These are phyloP conservation scores for Coemansia sp. DNA, from an alignment of 192 early-diverging fungal genomes.

Conservation along the genomic window DNA sequence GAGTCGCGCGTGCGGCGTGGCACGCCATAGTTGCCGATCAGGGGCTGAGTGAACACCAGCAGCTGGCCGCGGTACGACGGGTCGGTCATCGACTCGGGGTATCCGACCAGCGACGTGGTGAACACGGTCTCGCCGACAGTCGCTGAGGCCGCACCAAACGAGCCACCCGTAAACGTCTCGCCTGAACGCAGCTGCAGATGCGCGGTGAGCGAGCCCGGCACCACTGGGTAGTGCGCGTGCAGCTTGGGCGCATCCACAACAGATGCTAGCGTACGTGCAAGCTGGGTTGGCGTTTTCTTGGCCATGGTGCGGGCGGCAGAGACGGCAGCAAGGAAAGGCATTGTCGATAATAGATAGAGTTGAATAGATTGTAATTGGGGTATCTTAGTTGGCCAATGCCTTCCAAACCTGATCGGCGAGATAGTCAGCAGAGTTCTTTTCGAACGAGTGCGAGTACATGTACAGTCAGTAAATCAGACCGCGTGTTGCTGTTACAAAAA, in stretches of 20 bases:
- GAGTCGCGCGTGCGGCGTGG: constrained; percentile 70
- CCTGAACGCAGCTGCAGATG: constrained; percentile 78
- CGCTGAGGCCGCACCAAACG: constrained; percentile 77
- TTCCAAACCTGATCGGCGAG: constrained; percentile 76
- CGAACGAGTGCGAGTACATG: constrained; percentile 81
- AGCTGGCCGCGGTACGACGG: constrained; percentile 97
- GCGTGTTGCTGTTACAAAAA: not conserved
- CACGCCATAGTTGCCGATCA: constrained; percentile 97
- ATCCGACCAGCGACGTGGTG: constrained; percentile 91
- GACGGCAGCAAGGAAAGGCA: constrained; percentile 25
- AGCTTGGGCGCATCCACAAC: constrained; percentile 22
- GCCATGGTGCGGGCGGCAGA: constrained; percentile 1
- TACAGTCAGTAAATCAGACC: not conserved
- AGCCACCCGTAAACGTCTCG: constrained; percentile 77
- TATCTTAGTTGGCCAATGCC: constrained; percentile 36
- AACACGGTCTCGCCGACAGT: constrained; percentile 92
- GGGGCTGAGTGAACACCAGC: constrained; percentile 92
- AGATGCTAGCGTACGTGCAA: constrained; percentile 51
- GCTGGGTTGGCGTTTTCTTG: constrained; percentile 22
- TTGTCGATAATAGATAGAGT: constrained; percentile 15
- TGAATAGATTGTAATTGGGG: constrained; percentile 11
- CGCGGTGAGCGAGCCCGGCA: constrained; percentile 59
- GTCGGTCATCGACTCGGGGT: constrained; percentile 97
- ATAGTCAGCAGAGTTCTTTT: constrained; percentile 88
- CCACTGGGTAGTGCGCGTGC: constrained; percentile 54